These are phyloP conservation scores for Thalia dealbata DNA, from an alignment of 176 grass and related monocot genomes.

Conservation along the genomic window DNA sequence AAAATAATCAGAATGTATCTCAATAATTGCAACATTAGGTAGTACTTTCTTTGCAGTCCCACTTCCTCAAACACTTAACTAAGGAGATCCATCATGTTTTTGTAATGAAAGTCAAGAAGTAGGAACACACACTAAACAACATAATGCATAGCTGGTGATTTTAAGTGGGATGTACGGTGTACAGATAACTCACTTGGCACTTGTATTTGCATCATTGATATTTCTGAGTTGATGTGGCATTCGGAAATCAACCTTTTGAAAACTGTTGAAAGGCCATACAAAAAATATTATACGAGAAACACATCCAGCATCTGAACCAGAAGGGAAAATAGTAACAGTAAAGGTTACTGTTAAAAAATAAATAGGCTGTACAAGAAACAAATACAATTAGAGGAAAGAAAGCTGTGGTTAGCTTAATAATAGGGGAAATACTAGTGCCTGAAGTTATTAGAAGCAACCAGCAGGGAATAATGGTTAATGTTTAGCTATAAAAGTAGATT, in stretches of 20 bases:
- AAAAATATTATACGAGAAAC: neutral
- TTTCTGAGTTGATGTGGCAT: constrained; percentile 69
- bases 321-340: neutral
- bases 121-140: neutral
- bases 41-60: neutral
- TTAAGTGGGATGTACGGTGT: neutral
- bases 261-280: constrained; percentile 41
- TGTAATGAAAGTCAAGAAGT: too few relatives aligned
- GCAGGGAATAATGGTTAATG: too few relatives aligned
- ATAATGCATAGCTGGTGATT: neutral
- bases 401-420: too few relatives aligned
- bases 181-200: constrained; percentile 39
- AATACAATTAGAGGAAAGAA: neutral
- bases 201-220: constrained; percentile 24
- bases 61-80: neutral
- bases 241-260: constrained; percentile 82
- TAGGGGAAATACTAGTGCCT: too few relatives aligned
- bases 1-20: neutral
- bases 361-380: neutral
- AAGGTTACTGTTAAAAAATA: constrained; percentile 2
- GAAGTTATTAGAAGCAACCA: too few relatives aligned
- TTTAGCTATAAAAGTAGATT: too few relatives aligned
- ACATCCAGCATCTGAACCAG: neutral
- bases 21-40: neutral
- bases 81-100: neutral